phyloP scores from a whole-genome alignment of 768 basidiomycete species.

The Mycena leptocephala region DNA sequence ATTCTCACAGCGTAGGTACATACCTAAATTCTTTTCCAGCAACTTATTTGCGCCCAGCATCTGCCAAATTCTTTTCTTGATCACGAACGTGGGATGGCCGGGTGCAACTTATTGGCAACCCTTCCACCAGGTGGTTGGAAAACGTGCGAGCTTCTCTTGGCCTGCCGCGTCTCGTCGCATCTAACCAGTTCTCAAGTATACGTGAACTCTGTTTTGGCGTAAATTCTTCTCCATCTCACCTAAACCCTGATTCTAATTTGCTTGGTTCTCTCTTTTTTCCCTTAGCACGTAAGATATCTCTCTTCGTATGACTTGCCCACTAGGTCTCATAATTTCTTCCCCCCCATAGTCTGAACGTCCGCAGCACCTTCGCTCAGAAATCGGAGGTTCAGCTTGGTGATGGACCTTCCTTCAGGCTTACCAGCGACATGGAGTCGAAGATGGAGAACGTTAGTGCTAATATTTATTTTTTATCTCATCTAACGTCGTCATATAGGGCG shows the following conservation, averaged over 20 bases:
- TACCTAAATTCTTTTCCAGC: neutral
- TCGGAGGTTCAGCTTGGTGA: neutral
- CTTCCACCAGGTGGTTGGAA: neutral
- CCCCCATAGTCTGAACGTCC: neutral
- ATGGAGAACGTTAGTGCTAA: neutral
- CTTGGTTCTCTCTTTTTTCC: too few species aligned
- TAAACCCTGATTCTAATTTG: neutral
- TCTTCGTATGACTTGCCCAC: too few species aligned
- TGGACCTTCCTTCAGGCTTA: neutral
- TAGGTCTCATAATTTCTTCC: too few species aligned
- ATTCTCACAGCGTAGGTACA: neutral
- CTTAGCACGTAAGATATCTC: too few species aligned
- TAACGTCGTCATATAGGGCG: neutral
- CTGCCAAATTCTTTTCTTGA: neutral
- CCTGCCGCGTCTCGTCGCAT: neutral
- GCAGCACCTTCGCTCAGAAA: neutral
- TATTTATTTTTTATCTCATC: neutral
- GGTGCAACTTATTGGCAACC: neutral
- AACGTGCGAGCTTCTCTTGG: neutral
- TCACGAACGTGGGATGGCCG: neutral
- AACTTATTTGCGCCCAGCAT: neutral
- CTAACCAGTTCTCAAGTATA: neutral
- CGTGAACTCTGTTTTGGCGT: neutral
- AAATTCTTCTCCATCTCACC: neutral
- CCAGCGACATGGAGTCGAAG: neutral